Evolutionary conservation across 805 yeast species (phyloP), one percentile per base, ranked within the genome.

Genomic region (Cyberlindnera amylophila): DNA sequence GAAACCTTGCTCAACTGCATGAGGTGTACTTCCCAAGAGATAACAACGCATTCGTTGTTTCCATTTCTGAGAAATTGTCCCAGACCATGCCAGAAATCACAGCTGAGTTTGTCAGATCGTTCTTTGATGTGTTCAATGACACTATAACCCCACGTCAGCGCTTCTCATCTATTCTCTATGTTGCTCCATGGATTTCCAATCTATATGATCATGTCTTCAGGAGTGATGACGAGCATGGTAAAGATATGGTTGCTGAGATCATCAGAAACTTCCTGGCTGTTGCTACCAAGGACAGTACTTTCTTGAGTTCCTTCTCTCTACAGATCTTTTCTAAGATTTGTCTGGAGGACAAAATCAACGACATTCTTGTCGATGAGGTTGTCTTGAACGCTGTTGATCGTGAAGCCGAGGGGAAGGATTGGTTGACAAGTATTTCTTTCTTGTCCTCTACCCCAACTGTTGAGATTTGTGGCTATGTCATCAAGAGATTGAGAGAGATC

Each of bases 161-260:
- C 11, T 39, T 54, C n/a, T 45, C 61, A 13, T 52, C 61, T 4
- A 48, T 58, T 15, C 55, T 73, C 39, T 80, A 79, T 54, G 65
- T 81, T 10, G 67, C 84, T 0, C 90, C 93, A 2, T 88, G 96
- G 95, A 69, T 84, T 13, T 73, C 73, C 18, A 83, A 86, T 52
- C 67, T 86, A 18, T 77, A 79, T 56, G 67, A 70, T 12, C 61
- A 77, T 50, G 80, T 86, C 7, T 82, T 70, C 53, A 53, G 72
- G 32, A 68, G 67, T 14, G 78, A 75, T 51, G 79, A 76, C 21
- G 74, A 71, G 24, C 68, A 65, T 43, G 93, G 95, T 0, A 71
- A 77, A 2, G 82, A 77, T 39, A 68, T 75, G 41, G 73, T 82
- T 6, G 72, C 82, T 1, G 78, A 74, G 34, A 62, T 86, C 10